Evolutionary conservation across 768 basidiomycete genomes (phyloP), one percentile per base, ranked within the genome.

Genomic region (Lepiota venenata): DNA sequence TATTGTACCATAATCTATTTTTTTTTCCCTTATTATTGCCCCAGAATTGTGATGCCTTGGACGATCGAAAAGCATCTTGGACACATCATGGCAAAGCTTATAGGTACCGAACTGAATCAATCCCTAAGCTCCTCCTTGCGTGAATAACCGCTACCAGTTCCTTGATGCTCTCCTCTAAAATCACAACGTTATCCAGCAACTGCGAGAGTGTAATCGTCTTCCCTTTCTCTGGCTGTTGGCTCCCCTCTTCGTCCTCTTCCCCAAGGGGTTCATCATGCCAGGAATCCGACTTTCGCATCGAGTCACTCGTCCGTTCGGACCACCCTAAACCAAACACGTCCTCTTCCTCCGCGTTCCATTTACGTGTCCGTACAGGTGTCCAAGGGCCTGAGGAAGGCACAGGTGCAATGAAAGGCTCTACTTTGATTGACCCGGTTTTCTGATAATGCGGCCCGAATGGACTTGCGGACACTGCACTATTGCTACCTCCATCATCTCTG

Each of bases 161-260:
- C 71, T 98, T 98, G 64, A 98, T 88, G 57, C 87, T 88, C 69
- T 98, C 96, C 69, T 98, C 96, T 58, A 98, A 66, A 38, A 98
- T 85, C 27, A 98, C 93, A 27, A 95, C 88, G 64, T 98, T 98
- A 66, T 98, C 96, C 66, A 98, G 72, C 52, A 98, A 67, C 58
- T 81, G 85, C 42, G 91, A 93, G 49, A 98, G 74, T 7, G 89
- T 92, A 22, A 95, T 78, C 16, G 68, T 75, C 14, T 69, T 66
- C 12, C 65, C 52, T 29, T 66, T 72, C 46, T 64, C 60, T 47
- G 61, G 57, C 57, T 65, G 64, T 38, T 69, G 64, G 36, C 57
- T 57, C 47, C 65, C 64, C n/a, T 69, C 68, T 2, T 70, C 69
- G 8, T 71, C 65, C 14, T 63, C 64, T n/a, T 65, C 66, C 27